phyloP scores from a whole-genome alignment of 108 stramenopile species.

The Cyclotella sp. region DNA sequence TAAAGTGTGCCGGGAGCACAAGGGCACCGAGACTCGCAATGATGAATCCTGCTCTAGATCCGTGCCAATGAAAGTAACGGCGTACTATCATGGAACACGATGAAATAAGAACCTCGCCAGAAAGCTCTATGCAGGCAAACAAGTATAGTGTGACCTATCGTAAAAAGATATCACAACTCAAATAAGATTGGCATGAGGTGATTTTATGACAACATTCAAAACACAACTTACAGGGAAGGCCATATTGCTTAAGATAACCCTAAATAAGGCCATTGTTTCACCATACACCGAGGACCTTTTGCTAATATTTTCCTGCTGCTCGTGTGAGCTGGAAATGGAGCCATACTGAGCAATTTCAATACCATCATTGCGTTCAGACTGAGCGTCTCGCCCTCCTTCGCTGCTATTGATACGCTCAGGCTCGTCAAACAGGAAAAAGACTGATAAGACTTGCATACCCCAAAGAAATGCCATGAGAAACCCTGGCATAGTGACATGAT shows the following conservation, averaged over 20 bases:
- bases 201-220: not conserved
- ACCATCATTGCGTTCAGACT: not conserved
- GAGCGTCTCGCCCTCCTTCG: not conserved
- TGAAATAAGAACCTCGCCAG: conserved; percentile 73
- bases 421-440: conserved; percentile 64
- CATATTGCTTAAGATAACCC: conserved; percentile 53
- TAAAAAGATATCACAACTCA: not conserved
- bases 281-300: conserved; percentile 7
- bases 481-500: conserved; percentile 58
- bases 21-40: conserved; percentile 54
- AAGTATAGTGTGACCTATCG: conserved; percentile 58
- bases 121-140: conserved; percentile 62
- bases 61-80: conserved; percentile 79
- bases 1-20: conserved; percentile 66
- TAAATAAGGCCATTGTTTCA: conserved; percentile 20
- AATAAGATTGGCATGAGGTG: not conserved
- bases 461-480: conserved; percentile 71
- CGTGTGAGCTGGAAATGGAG: not conserved
- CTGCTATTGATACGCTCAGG: conserved; percentile 61
- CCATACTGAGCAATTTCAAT: conserved; percentile 3
- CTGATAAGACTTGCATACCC: conserved; percentile 53
- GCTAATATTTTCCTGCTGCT: not conserved
- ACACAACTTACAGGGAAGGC: conserved; percentile 62
- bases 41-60: conserved; percentile 61
- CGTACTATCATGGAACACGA: conserved; percentile 70